phyloP scores from a whole-genome alignment of 163 green algal species.

The Chlamydomonas reinhardtii region DNA sequence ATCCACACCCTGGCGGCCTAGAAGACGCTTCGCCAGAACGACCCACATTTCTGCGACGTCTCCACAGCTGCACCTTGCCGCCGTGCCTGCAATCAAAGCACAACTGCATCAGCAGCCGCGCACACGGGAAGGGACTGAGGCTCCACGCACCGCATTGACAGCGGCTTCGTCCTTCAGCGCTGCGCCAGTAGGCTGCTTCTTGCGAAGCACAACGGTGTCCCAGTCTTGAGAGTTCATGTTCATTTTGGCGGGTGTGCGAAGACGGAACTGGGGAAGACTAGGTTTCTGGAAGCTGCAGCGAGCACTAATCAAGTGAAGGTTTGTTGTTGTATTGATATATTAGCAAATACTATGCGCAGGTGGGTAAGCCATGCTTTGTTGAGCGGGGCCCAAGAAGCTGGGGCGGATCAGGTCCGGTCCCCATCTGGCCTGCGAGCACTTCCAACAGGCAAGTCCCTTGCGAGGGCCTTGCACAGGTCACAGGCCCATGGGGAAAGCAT shows the following conservation, averaged over 20 bases:
- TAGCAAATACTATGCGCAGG: too few species aligned
- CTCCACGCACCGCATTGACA: conserved; percentile 71
- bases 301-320: too few species aligned
- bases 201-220: conserved; percentile 87
- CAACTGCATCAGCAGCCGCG: background rate
- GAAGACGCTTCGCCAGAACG: background rate
- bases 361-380: too few species aligned
- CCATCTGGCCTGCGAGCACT: too few species aligned
- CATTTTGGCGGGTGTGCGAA: conserved; percentile 13
- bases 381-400: too few species aligned
- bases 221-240: conserved; percentile 84
- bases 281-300: background rate
- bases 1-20: background rate
- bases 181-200: conserved; percentile 65
- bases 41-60: conserved; percentile 80
- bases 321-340: too few species aligned
- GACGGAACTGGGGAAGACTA: background rate
- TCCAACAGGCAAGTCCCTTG: too few species aligned
- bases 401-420: too few species aligned
- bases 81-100: conserved; percentile 46
- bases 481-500: too few species aligned
- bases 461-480: too few species aligned
- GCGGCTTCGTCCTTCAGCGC: conserved; percentile 68
- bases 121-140: background rate
- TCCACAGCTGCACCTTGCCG: conserved; percentile 70